Evolutionary conservation across 345 rosid species (phyloP), one percentile per base, ranked within the genome.

Genomic region (Schrenkiella parvula): DNA sequence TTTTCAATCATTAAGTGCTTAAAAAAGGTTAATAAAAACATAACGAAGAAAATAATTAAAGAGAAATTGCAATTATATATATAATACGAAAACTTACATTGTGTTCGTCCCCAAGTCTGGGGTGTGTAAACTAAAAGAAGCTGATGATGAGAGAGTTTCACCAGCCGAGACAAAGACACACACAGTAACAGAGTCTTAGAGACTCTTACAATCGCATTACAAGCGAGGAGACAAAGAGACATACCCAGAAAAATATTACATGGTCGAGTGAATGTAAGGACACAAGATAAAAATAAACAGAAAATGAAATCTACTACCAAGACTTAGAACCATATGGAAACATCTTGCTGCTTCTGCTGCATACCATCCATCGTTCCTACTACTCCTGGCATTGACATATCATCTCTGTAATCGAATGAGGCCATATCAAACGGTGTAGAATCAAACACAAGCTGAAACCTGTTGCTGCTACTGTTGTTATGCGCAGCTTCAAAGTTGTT

Each of bases 341-440:
- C 85, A 42, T 91, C 95, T 58, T 87, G 97, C 83, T 86, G 87
- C 47, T 87, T 92, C 83, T 86, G 88, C 79, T 86, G 88, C 69
- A 83, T 50, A 13, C 77, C 41, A 73, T 88, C 88, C 76, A 84
- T 76, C 52, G 66, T 34, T 62, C 79, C 79, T 46, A 54, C 54
- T 39, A 64, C 71, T 42, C 81, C 81, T 17, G 75, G 80, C 18
- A 84, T 84, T 32, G 83, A 82, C 14, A 87, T 77, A 61, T 91
- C 96, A 15, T 88, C 95, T 68, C 88, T 90, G 72, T 82, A 86
- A 54, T 87, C 89, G 0, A 85, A 90, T 8, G 97, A 52, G 2
- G 86, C 61, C 67, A 91, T 43, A 34, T 91, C 87, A 9, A 87
- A 86, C 14, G 95, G 88, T 50, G 80, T 60, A 11, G 96, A 81